Percentiles rank a stretch among this genome's conserved stretches.
These are phyloP conservation scores for Kodamaea nitidulidarum DNA, from an alignment of 805 yeast species.

Conservation along the genomic window DNA sequence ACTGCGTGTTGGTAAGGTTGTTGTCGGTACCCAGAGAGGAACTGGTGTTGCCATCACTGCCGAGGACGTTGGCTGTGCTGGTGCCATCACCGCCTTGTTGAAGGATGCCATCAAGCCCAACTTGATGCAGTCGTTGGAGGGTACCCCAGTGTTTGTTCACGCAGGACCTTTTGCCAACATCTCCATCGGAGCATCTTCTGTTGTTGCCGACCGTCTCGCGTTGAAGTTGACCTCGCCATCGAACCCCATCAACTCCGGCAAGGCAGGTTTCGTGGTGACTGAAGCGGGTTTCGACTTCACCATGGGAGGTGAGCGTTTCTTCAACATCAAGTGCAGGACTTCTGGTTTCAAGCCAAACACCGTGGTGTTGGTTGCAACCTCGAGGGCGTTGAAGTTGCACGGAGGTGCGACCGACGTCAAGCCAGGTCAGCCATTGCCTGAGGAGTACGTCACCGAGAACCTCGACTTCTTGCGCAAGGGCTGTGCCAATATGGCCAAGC, in stretches of 20 bases:
- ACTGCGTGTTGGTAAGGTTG: conserved; percentile 81
- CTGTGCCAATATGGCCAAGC: conserved; percentile 84
- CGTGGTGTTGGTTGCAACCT: conserved; percentile 92
- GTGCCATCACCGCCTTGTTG: conserved; percentile 90
- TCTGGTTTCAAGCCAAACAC: conserved; percentile 86
- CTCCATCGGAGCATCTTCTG: conserved; percentile 94
- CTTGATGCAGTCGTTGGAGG: conserved; percentile 95
- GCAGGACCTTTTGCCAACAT: conserved; percentile 99
- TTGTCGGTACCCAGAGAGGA: conserved; percentile 70
- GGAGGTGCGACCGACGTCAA: conserved; percentile 97
- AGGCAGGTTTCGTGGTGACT: conserved; percentile 83
- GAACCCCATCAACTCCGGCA: conserved; percentile 42
- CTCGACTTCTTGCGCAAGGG: conserved; percentile 74
- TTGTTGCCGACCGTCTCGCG: conserved; percentile 89
- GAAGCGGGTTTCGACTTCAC: conserved; percentile 99
- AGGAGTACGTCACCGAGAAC: conserved; percentile 76
- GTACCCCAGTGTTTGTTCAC: conserved; percentile 95
- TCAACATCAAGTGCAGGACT: conserved; percentile 92
- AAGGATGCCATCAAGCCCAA: conserved; percentile 97
- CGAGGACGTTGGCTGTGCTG: conserved; percentile 93
- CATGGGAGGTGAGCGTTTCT: conserved; percentile 98
- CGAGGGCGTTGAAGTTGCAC: conserved; percentile 92
- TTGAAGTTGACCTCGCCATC: conserved; percentile 68
- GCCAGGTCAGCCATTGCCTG: conserved; percentile 86
- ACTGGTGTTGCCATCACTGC: conserved; percentile 82